Base-by-base conservation (phyloP, 495 filamentous ascomycete genomes). In the Penicillium cataractarum region DNA sequence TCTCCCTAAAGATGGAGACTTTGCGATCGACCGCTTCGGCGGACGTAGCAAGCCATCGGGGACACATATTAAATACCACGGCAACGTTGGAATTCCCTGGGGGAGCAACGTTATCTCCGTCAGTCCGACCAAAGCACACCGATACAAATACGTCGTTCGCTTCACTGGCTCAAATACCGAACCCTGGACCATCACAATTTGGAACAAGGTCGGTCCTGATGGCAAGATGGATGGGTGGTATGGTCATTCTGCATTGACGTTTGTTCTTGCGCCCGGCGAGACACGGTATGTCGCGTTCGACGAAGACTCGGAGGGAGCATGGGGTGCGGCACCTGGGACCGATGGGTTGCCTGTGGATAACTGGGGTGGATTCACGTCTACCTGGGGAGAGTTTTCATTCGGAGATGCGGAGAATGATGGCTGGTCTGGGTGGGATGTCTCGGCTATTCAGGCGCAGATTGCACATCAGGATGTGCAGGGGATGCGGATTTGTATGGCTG, bases 81-180 rank as follows among this genome's bases (percentile, higher is more conserved):
- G 82, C 31, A 85, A 86, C 52, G 68, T 79, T 37, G 84, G 84
- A 22, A 66, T 44, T n/a, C 82, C 84, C 8, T 83, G 82, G 71
- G 83, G 83, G 4, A 79, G 78, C 73, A 86, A 86, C 65, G 81
- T 86, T 46, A 79, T 82, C 57, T 63, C 69, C 39, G 74, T 85
- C 32, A 64, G 61, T 37, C 68, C 74, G 0, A 57, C 59, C n/a
- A 61, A 73, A 13, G 76, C 77, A 4, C 62, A 73, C 17, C 53
- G 60, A 1, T 78, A 82, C 68, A 75, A 82, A 27, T 86, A 83
- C 72, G 81, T 83, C 24, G 75, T 72, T 35, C 74, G 75, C 35
- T 79, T 85, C 67, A 67, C 53, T 32, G 80, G 81, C 42, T 62
- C 68, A 37, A 72, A 74, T 51, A 64, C 60, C 6, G 55, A 71